Evolutionary conservation across 129 eudicot genomes (phyloP), one percentile per base, ranked within the genome.

Genomic region (Pittosporum tobira): DNA sequence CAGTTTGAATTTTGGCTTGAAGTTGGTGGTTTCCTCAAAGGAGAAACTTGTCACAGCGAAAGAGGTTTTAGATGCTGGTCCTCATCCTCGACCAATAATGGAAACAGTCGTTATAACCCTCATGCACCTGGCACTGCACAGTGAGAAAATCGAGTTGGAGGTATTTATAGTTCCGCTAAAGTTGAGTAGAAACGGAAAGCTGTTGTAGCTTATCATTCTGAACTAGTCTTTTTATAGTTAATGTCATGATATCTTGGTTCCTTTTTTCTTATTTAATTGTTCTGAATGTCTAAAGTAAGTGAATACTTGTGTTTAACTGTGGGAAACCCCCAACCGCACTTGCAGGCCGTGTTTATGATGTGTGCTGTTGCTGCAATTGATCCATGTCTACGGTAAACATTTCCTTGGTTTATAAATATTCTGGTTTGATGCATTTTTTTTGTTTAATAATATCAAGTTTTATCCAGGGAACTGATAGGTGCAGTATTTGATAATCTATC

Each of bases 331-430:
- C 53, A 28, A 31, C 75, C 65, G 64, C 47, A 50, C 26, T 25
- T 81, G 91, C 90, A 93, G 99, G 96, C 86, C 57, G 82, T 87
- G 46, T 93, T 93, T 63, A 81, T 81, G 81, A 71, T 93, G 38
- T 87, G 94, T 64, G 96, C 71, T 64, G 69, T 93, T 73, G 84
- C 99, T 62, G 99, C 99, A 16, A 79, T 72, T 48, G 82, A 84
- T 76, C 82, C 94, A 44, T 69, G 80, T 55, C 94, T 76, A 53
- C 84, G 99, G 98, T 86, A 68, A 20, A 26, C 26, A 52, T 30
- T 55, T 65, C 49, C 38, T 40, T n/a, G n/a, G 43, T 62, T 27
- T 18, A 6, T 38, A 4, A 45, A 4, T 70, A 25, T 42, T 56
- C 43, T 65, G 30, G 46, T 37, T 46, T 40, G 25, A 57, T 26